Evolutionary conservation across 306 rosid species (phyloP).

Genomic region (Vigna nakashimae): DNA sequence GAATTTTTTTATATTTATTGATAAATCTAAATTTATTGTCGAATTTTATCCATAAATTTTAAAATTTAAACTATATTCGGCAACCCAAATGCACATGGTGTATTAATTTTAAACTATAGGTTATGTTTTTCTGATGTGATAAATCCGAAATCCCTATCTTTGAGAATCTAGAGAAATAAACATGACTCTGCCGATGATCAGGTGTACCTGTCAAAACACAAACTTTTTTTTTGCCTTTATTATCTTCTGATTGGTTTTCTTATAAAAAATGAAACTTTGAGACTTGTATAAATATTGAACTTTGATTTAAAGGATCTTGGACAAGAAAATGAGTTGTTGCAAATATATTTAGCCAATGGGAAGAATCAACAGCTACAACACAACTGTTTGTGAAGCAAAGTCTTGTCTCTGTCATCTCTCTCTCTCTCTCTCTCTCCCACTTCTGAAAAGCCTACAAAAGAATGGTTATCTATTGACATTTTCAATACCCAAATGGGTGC

Average conservation of each 20-base stretch:
- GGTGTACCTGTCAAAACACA: not conserved
- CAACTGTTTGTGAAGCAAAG: slow-evolving; percentile 27
- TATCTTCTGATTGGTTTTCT: not conserved
- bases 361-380: slow-evolving; percentile 37
- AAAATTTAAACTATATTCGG: too few relatives aligned
- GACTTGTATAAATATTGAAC: not conserved
- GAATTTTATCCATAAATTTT: too few relatives aligned
- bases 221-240: not conserved
- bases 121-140: too few relatives aligned
- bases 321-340: slow-evolving; percentile 15
- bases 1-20: too few relatives aligned
- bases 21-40: too few relatives aligned
- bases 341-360: slow-evolving; percentile 10
- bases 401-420: not conserved
- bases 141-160: too few relatives aligned
- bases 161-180: not conserved
- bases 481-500: slow-evolving; percentile 34
- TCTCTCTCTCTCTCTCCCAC: not conserved
- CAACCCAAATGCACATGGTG: too few relatives aligned
- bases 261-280: not conserved
- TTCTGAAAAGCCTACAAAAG: slow-evolving; percentile 17
- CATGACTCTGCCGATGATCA: not conserved
- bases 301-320: not conserved
- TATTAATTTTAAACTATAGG: too few relatives aligned
- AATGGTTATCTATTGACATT: slow-evolving; percentile 24